Percentiles rank a stretch among this genome's conserved stretches.
phyloP scores from a whole-genome alignment of 441 rosid species.

The Geranium incanum region DNA sequence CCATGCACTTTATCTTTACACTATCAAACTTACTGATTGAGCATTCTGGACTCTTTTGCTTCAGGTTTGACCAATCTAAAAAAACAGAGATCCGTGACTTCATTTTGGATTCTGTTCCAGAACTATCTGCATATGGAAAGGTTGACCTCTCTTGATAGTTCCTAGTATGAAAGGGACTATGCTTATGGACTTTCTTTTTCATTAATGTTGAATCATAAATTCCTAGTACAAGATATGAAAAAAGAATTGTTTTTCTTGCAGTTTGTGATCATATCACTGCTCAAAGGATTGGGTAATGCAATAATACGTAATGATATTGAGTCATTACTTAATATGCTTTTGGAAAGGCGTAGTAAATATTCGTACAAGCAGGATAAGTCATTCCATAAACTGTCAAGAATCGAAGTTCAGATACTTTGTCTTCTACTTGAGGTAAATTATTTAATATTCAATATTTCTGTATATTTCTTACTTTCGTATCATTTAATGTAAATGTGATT shows the following conservation, averaged over 20 bases:
- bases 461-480: constrained; percentile 9
- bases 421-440: constrained; percentile 75
- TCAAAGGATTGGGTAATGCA: constrained; percentile 66
- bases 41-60: constrained; percentile 12
- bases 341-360: constrained; percentile 51
- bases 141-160: constrained; percentile 30
- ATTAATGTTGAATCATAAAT: constrained; percentile 2
- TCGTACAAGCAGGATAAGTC: constrained; percentile 38
- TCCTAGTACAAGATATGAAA: constrained; percentile 5
- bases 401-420: constrained; percentile 66
- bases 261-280: constrained; percentile 65
- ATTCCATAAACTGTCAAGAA: constrained; percentile 44
- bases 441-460: not conserved
- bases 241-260: constrained; percentile 36
- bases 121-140: constrained; percentile 69
- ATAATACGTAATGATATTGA: constrained; percentile 57
- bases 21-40: not conserved
- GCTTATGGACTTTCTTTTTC: constrained; percentile 5
- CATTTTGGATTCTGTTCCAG: constrained; percentile 50
- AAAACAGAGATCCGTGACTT: constrained; percentile 59
- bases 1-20: not conserved
- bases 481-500: constrained; percentile 22
- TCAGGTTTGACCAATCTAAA: constrained; percentile 73
- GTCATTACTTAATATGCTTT: constrained; percentile 51
- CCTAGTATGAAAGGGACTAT: not conserved